A percentile compares a stretch with the other conserved stretches of the same genome.
Conservation (phyloP, 2,329 filamentous ascomycete genomes). For the Beauveria caledonica region DNA sequence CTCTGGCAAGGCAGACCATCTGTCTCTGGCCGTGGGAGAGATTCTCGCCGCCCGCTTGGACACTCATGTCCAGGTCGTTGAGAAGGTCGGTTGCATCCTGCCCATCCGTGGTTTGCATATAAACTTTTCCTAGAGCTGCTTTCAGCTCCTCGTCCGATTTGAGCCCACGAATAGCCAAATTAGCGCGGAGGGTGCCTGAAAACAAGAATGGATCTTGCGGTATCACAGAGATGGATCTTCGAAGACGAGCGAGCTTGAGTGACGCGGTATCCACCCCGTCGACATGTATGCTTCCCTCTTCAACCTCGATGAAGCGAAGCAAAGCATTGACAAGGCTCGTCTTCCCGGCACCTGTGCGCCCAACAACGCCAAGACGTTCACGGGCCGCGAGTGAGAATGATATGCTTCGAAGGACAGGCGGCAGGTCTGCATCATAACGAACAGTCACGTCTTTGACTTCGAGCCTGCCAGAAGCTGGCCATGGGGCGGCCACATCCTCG, state of each 20-base stretch:
- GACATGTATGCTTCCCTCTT: background rate
- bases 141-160: background rate
- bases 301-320: slow-evolving; percentile 4
- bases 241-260: background rate
- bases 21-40: slow-evolving; percentile 12
- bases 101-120: background rate
- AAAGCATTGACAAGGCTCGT: slow-evolving; percentile 6
- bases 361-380: slow-evolving; percentile 11
- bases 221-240: slow-evolving; percentile 4
- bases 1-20: slow-evolving; percentile 11
- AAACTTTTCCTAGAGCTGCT: background rate
- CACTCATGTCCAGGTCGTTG: background rate
- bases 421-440: background rate
- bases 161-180: background rate
- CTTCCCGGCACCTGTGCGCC: slow-evolving; percentile 12
- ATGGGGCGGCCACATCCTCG: background rate
- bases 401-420: background rate
- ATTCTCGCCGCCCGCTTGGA: slow-evolving; percentile 1
- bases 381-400: background rate
- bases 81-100: background rate
- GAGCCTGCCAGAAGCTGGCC: slow-evolving; percentile 5
- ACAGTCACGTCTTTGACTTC: background rate
- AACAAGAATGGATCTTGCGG: slow-evolving; percentile 13
- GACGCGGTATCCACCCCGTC: slow-evolving; percentile 6
- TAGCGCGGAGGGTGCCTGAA: slow-evolving; percentile 5